A percentile compares a stretch with the other conserved stretches of the same genome.
These are phyloP conservation scores for Pachysolen tannophilus DNA, from an alignment of 805 yeast species.

Conservation along the genomic window DNA sequence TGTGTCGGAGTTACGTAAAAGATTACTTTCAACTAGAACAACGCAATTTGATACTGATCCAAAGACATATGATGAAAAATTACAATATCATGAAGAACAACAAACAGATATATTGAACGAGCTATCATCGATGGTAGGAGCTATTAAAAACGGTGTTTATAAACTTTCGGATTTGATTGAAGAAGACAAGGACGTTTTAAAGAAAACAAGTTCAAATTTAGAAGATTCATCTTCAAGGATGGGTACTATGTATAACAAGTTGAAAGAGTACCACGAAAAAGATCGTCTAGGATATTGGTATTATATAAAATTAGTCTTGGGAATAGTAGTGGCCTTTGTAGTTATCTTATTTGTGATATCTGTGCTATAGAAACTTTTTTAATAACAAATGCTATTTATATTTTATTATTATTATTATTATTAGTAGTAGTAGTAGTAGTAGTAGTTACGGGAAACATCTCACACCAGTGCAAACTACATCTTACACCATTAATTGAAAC, in stretches of 20 bases:
- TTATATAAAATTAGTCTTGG: background rate
- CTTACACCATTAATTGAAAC: too few species aligned
- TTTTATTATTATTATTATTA: too few species aligned
- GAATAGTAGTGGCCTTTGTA: background rate
- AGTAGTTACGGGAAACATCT: too few species aligned
- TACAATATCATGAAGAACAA: constrained; percentile 4
- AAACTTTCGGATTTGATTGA: constrained; percentile 3
- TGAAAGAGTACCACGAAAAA: background rate
- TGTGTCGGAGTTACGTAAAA: constrained; percentile 7
- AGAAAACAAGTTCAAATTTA: constrained; percentile 2
- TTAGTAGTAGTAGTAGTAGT: too few species aligned
- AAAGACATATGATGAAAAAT: background rate
- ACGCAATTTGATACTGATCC: background rate
- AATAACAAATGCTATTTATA: too few species aligned
- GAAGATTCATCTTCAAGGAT: background rate
- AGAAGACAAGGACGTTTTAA: constrained; percentile 1
- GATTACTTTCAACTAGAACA: constrained; percentile 2
- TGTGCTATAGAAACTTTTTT: too few species aligned
- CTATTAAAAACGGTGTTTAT: background rate
- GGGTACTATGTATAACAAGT: background rate
- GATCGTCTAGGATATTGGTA: background rate
- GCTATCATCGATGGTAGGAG: background rate
- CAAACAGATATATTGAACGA: constrained; percentile 7
- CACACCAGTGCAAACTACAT: too few species aligned
- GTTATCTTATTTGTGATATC: background rate